Evolutionary conservation across 2,329 filamentous ascomycete species (phyloP), one percentile per base, ranked within the genome.

Genomic region (Zelopaecilomyces penicillatus): DNA sequence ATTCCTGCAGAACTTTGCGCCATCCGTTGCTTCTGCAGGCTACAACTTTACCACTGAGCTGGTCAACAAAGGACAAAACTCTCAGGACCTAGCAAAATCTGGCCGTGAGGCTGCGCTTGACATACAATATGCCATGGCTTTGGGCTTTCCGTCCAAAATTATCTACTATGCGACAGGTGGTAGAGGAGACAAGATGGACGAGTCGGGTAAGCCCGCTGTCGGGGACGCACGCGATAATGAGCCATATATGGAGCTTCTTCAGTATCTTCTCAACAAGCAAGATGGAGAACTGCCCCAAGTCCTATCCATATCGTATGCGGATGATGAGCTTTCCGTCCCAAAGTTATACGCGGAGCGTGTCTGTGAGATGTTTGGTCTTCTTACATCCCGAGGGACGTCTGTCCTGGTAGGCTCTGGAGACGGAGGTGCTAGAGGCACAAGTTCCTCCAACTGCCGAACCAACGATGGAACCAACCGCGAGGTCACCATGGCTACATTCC

Each of bases 401-500:
- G 54, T 80, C 6, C 54, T 80, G 5, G 69, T 67, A 38, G 67
- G 68, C 1, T 73, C 70, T 5, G 76, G 76, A 2, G 76, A 80
- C 49, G 67, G 66, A 29, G 74, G 73, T 19, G 64, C 68, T 3
- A 64, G 63, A 3, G 70, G 69, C 4, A 65, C 62, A 3, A 64
- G 63, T 11, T 57, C 63, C 46, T 81, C 78, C 47, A 56, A 51
- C 19, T 85, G 81, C 63, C 63, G 69, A 42, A 70, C 70, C 45
- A 80, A 82, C 55, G 78, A 83, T 45, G 80, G 79, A 26, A 68
- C 63, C 37, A 70, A 75, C 47, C 71, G 66, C 1, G 71, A 72
- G 7, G 67, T 72, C 19, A 79, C 82, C 55, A 65, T 79, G 30
- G 72, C 80, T 1, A 73, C 71, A 5, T 87, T 86, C 61, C 83